Evolutionary conservation across 192 early-diverging fungal species (phyloP).

Genomic region (Chytriomyces sp.): DNA sequence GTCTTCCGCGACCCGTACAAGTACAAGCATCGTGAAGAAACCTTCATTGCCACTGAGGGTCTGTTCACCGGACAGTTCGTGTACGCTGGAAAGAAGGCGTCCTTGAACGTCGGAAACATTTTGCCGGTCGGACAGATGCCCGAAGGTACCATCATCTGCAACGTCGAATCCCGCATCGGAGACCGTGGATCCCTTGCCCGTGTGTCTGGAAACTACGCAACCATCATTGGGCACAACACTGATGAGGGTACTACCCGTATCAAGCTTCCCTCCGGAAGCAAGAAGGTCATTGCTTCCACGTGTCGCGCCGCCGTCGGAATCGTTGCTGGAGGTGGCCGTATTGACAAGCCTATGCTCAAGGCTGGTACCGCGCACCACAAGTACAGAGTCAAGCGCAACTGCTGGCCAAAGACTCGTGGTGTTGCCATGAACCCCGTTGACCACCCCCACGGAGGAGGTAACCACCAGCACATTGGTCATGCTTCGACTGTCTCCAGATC

Average conservation of each 20-base stretch:
- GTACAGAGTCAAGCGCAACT: constrained; percentile 98
- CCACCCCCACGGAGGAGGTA: constrained; percentile 99
- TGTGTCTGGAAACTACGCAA: constrained; percentile 97
- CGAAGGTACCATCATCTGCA: constrained; percentile 94
- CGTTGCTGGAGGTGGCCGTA: constrained; percentile 98
- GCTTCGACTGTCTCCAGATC: constrained; percentile 94
- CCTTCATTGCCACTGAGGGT: constrained; percentile 97
- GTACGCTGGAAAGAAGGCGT: constrained; percentile 95
- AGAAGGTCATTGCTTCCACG: constrained; percentile 88
- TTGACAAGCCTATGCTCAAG: constrained; percentile 99
- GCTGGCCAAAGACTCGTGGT: constrained; percentile 99
- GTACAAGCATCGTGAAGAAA: constrained; percentile 87
- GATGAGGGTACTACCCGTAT: constrained; percentile 96
- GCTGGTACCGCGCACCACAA: constrained; percentile 99
- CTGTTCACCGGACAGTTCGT: constrained; percentile 99
- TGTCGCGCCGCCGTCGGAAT: constrained; percentile 98
- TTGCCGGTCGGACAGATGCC: constrained; percentile 92
- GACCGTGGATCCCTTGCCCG: constrained; percentile 96
- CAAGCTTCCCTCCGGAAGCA: constrained; percentile 97
- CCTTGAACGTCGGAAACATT: constrained; percentile 91
- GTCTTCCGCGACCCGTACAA: constrained; percentile 62
- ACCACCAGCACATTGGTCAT: constrained; percentile 99
- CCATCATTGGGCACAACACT: constrained; percentile 95
- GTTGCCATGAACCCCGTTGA: constrained; percentile 99
- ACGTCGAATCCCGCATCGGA: constrained; percentile 89